These are phyloP conservation scores for Rhizoclosmatium sp. DNA, from an alignment of 192 early-diverging fungal species.

Conservation along the genomic window DNA sequence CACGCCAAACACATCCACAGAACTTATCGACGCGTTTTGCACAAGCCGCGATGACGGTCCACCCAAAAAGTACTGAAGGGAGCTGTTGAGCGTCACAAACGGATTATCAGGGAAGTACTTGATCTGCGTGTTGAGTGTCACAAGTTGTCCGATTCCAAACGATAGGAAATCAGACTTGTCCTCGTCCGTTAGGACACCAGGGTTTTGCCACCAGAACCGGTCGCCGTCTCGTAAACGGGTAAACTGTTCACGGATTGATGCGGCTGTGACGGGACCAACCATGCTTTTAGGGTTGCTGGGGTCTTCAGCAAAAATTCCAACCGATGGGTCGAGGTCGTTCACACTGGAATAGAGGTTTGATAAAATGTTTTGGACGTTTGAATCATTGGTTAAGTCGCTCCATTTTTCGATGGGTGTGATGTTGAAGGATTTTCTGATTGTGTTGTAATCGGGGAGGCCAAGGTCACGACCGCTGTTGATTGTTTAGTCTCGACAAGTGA, in stretches of 20 bases:
- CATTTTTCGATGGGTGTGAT: constrained; percentile 20
- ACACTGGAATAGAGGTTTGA: constrained; percentile 36
- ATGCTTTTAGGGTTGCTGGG: constrained; percentile 7
- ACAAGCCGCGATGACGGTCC: background rate
- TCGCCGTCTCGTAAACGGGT: constrained; percentile 52
- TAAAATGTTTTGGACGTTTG: constrained; percentile 21
- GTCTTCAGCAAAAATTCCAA: constrained; percentile 48
- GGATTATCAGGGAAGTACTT: constrained; percentile 45
- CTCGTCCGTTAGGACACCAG: constrained; percentile 51
- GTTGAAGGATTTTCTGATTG: constrained; percentile 26
- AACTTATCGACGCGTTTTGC: background rate
- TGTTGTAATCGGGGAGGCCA: constrained; percentile 46
- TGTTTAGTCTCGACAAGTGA: background rate
- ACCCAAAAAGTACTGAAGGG: background rate
- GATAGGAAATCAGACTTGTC: constrained; percentile 42
- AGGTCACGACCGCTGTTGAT: constrained; percentile 47
- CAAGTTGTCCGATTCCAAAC: constrained; percentile 42
- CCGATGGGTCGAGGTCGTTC: constrained; percentile 45
- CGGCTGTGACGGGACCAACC: constrained; percentile 44
- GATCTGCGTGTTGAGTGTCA: constrained; percentile 53
- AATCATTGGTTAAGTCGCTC: constrained; percentile 46
- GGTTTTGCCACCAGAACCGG: constrained; percentile 60
- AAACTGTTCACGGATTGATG: constrained; percentile 53
- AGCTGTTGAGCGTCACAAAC: constrained; percentile 26
- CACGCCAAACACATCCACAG: constrained; percentile 36